Conservation (phyloP, 148 eudicot species). For the Polygonum maritimum region DNA sequence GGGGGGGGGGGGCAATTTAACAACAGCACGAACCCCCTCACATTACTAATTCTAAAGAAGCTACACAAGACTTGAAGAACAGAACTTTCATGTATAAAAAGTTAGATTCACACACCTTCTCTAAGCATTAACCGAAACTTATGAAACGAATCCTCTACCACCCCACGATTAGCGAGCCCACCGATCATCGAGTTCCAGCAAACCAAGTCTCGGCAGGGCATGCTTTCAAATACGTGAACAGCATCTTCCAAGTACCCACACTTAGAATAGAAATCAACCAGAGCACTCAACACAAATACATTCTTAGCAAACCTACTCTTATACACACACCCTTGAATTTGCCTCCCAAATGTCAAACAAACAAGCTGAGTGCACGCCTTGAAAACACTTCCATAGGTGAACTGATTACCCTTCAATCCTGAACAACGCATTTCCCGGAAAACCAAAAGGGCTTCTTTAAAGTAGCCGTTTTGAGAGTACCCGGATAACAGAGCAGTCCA, state of each 20-base stretch:
- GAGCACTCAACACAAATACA: conserved; percentile 35
- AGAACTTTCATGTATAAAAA: not conserved
- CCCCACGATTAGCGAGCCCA: conserved; percentile 26
- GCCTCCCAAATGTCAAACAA: conserved; percentile 28
- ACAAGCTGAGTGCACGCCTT: conserved; percentile 26
- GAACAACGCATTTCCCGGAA: conserved; percentile 23
- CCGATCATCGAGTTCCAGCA: conserved; percentile 38
- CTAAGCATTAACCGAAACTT: conserved; percentile 19
- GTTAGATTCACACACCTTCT: conserved; percentile 19
- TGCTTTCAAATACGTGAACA: conserved; percentile 20
- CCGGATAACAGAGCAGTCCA: conserved; percentile 42
- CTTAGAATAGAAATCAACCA: conserved; percentile 29
- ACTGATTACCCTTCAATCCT: conserved; percentile 28
- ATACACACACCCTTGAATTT: conserved; percentile 32
- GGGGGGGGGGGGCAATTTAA: too few species aligned
- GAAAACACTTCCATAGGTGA: conserved; percentile 28
- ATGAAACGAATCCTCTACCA: conserved; percentile 13
- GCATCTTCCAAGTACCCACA: conserved; percentile 33
- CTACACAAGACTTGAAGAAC: not conserved
- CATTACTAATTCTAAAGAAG: not conserved
- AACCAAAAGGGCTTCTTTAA: conserved; percentile 21
- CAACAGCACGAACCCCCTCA: not conserved
- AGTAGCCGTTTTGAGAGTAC: conserved; percentile 24
- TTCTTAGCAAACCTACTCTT: conserved; percentile 30
- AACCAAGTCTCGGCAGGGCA: conserved; percentile 31